A percentile compares a stretch with the other conserved stretches of the same genome.
Conservation (phyloP, 148 eudicot genomes). For the Rhododendron henanense region DNA sequence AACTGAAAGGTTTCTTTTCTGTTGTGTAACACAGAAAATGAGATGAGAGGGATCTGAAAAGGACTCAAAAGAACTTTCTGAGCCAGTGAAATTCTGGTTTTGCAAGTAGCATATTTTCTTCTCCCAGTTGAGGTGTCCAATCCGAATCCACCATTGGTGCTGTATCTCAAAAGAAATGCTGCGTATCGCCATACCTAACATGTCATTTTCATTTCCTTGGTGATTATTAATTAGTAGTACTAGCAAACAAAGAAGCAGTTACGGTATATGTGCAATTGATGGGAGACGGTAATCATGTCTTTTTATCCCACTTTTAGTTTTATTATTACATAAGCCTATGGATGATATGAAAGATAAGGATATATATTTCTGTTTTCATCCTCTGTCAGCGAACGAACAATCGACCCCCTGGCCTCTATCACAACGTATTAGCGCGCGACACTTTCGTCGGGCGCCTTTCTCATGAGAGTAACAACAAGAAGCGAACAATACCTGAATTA, state of each 20-base stretch:
- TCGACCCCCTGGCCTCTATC: no score
- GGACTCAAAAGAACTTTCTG: background rate
- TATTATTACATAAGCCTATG: no score
- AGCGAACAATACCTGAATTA: background rate
- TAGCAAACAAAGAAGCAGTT: background rate
- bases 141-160: background rate
- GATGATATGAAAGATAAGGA: no score
- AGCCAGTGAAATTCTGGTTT: no score
- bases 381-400: no score
- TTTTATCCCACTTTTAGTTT: no score
- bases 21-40: background rate
- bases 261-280: no score
- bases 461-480: background rate
- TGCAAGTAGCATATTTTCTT: background rate
- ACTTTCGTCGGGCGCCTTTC: background rate
- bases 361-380: no score
- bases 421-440: background rate
- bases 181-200: background rate
- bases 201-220: background rate
- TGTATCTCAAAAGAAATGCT: background rate
- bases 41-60: background rate
- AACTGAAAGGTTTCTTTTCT: conserved; percentile 3
- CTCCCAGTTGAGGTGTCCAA: background rate
- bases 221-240: no score
- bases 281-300: no score